Evolutionary conservation across 2,329 filamentous ascomycete genomes (phyloP), one percentile per base, ranked within the genome.

Genomic region (Fusarium vanettenii): DNA sequence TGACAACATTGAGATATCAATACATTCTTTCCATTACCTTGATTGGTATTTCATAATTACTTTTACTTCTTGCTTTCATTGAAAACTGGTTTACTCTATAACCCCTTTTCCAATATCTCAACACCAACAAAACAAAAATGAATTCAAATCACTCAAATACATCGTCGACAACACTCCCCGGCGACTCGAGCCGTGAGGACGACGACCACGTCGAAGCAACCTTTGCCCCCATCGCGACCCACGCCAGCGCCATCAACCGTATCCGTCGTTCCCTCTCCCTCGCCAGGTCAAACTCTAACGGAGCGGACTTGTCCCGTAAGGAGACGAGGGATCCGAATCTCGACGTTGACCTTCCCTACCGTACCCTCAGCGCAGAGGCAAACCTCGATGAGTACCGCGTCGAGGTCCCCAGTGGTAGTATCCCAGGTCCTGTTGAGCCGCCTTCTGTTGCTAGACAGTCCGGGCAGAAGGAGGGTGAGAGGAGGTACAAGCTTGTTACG

Each of bases 361-460:
- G 92, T 73, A 92, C 90, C 18, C 85, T 94, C 31, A 90, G 85
- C 71, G 85, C 86, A 63, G 82, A 84, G 43, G 91, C 91, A 71
- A 90, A 92, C 79, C 84, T 95, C 65, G 86, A 88, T 37, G 93
- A 95, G 83, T 95, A 92, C 81, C 90, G 87, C 2, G 83, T 87
- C 66, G 92, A 94, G 81, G 91, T 89, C 2, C 81, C 84, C 6
- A 79, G 82, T 0, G 93, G 93, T n/a, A 86, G 89, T 64, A 93
- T 94, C 73, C 85, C 90, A 27, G 85, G 84, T 1, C 84, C 83
- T 0, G 52, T 75, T 6, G 78, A 76, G 52, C 76, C 79, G n/a
- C 72, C 77, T 22, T 67, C 73, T 39, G 76, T 79, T 14, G 76
- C 78, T 5, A 71, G 74, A 50, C 71, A 50, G 63, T 74, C 67